Evolutionary conservation across 345 rosid species (phyloP).

Genomic region (Jatropha curcas): DNA sequence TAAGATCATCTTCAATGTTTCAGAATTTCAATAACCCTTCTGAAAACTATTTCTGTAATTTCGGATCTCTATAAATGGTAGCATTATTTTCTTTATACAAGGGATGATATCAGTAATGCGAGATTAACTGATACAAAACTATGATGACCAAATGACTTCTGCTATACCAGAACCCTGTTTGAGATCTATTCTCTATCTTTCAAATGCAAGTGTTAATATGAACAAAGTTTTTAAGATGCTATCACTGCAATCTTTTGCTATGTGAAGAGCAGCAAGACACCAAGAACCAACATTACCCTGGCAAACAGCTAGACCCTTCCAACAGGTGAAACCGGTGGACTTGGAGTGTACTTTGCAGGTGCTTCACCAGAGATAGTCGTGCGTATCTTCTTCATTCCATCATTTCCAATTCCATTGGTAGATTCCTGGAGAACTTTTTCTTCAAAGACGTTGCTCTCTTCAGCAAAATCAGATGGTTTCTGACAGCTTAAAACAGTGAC

Average conservation of each 20-base stretch:
- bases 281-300: slow-evolving; percentile 9
- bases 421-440: slow-evolving; percentile 28
- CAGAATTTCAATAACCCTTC: too few relatives aligned
- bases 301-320: slow-evolving; percentile 57
- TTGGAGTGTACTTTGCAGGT: slow-evolving; percentile 52
- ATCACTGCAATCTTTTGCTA: not conserved
- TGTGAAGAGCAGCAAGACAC: not conserved
- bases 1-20: not conserved
- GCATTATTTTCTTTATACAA: slow-evolving; percentile 21
- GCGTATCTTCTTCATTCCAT: slow-evolving; percentile 21
- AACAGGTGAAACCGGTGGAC: slow-evolving; percentile 80
- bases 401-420: slow-evolving; percentile 20
- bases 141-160: not conserved
- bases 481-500: slow-evolving; percentile 49
- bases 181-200: slow-evolving; percentile 3
- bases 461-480: slow-evolving; percentile 36
- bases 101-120: not conserved
- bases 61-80: not conserved
- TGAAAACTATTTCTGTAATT: not conserved
- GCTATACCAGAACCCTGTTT: not conserved
- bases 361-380: slow-evolving; percentile 13
- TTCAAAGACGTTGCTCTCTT: slow-evolving; percentile 14
- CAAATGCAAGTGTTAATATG: not conserved
- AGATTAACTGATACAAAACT: slow-evolving; percentile 8
- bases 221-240: not conserved